Percentiles rank a stretch among this genome's conserved stretches.
phyloP scores from a whole-genome alignment of 78 protist species.

The Dictyostelium intermedium region DNA sequence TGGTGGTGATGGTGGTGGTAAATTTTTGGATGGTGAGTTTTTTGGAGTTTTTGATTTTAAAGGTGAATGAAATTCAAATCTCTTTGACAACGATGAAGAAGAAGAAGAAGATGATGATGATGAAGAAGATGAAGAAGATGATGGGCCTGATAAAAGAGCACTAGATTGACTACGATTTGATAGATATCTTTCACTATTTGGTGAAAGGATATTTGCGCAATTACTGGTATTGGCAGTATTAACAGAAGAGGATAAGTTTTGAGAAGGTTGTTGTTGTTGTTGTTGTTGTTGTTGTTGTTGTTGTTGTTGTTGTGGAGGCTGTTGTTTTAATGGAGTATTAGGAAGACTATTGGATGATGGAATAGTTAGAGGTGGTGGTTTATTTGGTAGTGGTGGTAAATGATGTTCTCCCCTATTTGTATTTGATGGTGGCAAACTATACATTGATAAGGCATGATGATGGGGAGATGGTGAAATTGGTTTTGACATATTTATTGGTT shows the following conservation, averaged over 20 bases:
- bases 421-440: background rate
- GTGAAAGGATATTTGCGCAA: background rate
- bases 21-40: background rate
- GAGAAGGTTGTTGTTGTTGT: background rate
- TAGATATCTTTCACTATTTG: background rate
- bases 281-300: background rate
- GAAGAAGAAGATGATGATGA: background rate
- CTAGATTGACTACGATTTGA: conserved; percentile 5
- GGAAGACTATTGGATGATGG: background rate
- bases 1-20: background rate
- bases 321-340: background rate
- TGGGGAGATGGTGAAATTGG: background rate
- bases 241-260: background rate
- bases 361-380: background rate
- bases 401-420: background rate
- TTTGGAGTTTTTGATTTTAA: background rate
- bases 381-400: background rate
- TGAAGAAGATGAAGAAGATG: background rate
- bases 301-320: background rate
- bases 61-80: background rate
- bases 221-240: background rate
- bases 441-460: background rate
- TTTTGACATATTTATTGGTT: background rate
- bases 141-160: background rate
- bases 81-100: background rate